Base-by-base conservation (phyloP, 495 filamentous ascomycete genomes). In the Patellaria atrata region DNA sequence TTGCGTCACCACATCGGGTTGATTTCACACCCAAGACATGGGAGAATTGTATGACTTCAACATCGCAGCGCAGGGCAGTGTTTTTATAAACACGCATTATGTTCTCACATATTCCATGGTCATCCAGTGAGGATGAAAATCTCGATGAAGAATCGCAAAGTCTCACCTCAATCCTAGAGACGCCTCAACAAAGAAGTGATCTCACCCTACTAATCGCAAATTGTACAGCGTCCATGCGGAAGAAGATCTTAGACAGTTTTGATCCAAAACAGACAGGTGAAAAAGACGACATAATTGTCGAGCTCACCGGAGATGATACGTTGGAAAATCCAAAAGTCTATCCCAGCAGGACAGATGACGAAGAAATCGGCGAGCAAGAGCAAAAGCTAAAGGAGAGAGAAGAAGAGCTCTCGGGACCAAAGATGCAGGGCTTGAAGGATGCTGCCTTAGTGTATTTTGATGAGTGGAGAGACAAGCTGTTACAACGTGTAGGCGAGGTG, bases 401-500 rank as follows among this genome's bases (percentile, higher is more conserved):
- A 30, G 54, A 54, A 30, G 56, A 59, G 23, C 38, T 59, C 11
- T 45, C 43, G 10, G 29, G 36, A 0, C 41, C 40, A n/a, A 47
- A 52, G 12, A 40, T 51, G 19, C 52, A 49, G 38, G 52, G 54
- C 26, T 35, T 57, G 22, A 54, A 54, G 61, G 64, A 33, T 47
- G 62, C 19, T 30, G 56, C 56, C 2, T 51, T 81, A 22, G 50
- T 60, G 1, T 64, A 63, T 46, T 78, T 76, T 45, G 75, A 80
- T 34, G 64, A 70, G 22, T 82, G 77, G 77, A 57, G 70, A 36
- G 65, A 70, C 19, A 52, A 55, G 9, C 69, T 81, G 1, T 56
- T 79, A 18, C 52, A 69, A 18, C 64, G 77, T 2, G 63, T 82
- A 13, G 75, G 73, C 18, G 64, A 77, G 45, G 67, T 73, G 5